Evolutionary conservation across 371 early-diverging fungal genomes (phyloP).

Genomic region (Mycotypha africana): DNA sequence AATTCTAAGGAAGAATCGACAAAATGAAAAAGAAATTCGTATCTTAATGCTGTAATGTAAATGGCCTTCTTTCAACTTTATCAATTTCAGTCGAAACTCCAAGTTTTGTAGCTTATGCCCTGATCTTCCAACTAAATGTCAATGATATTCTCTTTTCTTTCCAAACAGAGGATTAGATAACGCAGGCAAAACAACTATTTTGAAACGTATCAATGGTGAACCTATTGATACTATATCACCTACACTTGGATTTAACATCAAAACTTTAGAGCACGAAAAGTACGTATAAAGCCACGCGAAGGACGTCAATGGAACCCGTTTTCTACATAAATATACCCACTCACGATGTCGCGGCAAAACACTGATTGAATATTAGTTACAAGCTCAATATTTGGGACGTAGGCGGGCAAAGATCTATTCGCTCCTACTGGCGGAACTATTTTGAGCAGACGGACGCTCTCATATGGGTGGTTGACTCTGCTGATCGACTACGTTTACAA

Average conservation of each 20-base stretch:
- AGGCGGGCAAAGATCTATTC: constrained; percentile 97
- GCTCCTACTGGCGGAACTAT: constrained; percentile 99
- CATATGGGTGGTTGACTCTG: constrained; percentile 98
- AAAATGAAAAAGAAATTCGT: constrained; percentile 27
- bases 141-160: no score
- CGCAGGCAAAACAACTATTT: constrained; percentile 99
- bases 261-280: constrained; percentile 83
- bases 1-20: constrained; percentile 57
- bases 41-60: constrained; percentile 61
- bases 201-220: constrained; percentile 92
- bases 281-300: constrained; percentile 14
- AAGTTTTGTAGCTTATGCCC: not conserved
- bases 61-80: constrained; percentile 3
- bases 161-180: constrained; percentile 91
- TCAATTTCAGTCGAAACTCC: not conserved
- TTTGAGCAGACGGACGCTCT: constrained; percentile 99
- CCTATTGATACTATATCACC: constrained; percentile 93
- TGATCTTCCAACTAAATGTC: no score
- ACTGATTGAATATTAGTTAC: no score
- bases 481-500: constrained; percentile 78
- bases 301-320: no score
- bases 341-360: no score
- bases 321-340: not conserved
- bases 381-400: constrained; percentile 80
- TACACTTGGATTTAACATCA: constrained; percentile 95